A percentile compares a stretch with the other conserved stretches of the same genome.
Conservation (phyloP, 345 rosid species). For the Arabidopsis suecica region DNA sequence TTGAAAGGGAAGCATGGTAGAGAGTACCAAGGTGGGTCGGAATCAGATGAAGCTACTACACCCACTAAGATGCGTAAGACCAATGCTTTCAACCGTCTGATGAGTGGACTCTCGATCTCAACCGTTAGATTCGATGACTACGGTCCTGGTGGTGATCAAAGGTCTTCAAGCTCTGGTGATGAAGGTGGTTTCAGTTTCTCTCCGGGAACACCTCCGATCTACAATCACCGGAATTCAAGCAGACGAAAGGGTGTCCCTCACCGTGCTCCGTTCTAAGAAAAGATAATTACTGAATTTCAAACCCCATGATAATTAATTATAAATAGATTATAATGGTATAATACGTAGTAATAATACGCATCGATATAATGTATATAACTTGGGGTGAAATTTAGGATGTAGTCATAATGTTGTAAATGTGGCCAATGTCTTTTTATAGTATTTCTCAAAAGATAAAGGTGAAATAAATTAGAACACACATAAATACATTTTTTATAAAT, state of each 20-base stretch:
- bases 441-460: conserved; percentile 32
- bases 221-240: conserved; percentile 69
- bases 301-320: conserved; percentile 25
- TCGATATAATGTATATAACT: conserved; percentile 18
- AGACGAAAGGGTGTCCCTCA: conserved; percentile 89
- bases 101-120: conserved; percentile 62
- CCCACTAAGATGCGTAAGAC: conserved; percentile 75
- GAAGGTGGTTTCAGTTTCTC: conserved; percentile 59
- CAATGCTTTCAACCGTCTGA: conserved; percentile 60
- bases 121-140: conserved; percentile 46
- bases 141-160: conserved; percentile 40
- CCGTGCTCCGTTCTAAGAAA: conserved; percentile 70
- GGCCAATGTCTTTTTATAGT: conserved; percentile 21
- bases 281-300: conserved; percentile 27
- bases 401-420: conserved; percentile 45
- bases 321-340: neutral
- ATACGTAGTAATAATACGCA: neutral
- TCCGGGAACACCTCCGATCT: conserved; percentile 66
- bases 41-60: conserved; percentile 76
- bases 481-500: conserved; percentile 36
- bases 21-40: conserved; percentile 64
- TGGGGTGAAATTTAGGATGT: conserved; percentile 42
- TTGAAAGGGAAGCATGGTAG: conserved; percentile 57
- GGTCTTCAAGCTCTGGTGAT: conserved; percentile 65
- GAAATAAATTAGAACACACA: conserved; percentile 34